Percentiles rank a stretch among this genome's conserved stretches.
These are phyloP conservation scores for Vitis hybrid DNA, from an alignment of 177 flowering plant genomes.

Conservation along the genomic window DNA sequence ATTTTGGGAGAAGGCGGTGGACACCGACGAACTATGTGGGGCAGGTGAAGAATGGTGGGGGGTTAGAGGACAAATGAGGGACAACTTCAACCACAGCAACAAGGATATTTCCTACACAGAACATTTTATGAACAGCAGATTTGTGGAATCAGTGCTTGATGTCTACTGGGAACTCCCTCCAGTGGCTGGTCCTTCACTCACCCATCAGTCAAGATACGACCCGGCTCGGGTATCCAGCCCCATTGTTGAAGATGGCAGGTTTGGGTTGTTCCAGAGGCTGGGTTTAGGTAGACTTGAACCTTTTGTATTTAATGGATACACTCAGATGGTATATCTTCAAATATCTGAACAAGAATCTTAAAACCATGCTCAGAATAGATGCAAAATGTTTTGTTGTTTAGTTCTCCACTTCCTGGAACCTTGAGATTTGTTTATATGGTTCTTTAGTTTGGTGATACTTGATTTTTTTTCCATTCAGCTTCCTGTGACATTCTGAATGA, in stretches of 20 bases:
- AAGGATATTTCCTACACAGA: slow-evolving; percentile 50
- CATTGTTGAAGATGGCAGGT: slow-evolving; percentile 88
- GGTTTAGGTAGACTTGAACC: slow-evolving; percentile 64
- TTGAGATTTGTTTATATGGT: slow-evolving; percentile 12
- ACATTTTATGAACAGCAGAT: slow-evolving; percentile 86
- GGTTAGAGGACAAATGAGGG: slow-evolving; percentile 87
- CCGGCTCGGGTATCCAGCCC: slow-evolving; percentile 80
- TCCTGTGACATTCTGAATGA: not conserved
- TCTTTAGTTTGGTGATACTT: not conserved
- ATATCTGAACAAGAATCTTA: slow-evolving; percentile 47
- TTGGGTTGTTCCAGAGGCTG: slow-evolving; percentile 73
- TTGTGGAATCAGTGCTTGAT: slow-evolving; percentile 84
- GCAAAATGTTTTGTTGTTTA: not conserved
- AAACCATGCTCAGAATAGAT: not conserved
- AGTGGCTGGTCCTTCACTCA: slow-evolving; percentile 94
- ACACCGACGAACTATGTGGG: slow-evolving; percentile 77
- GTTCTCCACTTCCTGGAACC: slow-evolving; percentile 5
- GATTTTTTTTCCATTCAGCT: not conserved
- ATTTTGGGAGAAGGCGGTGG: slow-evolving; percentile 97
- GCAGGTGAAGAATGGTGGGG: slow-evolving; percentile 97
- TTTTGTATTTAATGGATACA: slow-evolving; percentile 95
- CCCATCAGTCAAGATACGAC: slow-evolving; percentile 96
- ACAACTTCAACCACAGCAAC: slow-evolving; percentile 82
- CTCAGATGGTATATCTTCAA: slow-evolving; percentile 94
- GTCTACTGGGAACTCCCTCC: slow-evolving; percentile 99